These are phyloP conservation scores for Fusarium fujikuroi DNA, from an alignment of 2,329 filamentous ascomycete genomes.

Conservation along the genomic window DNA sequence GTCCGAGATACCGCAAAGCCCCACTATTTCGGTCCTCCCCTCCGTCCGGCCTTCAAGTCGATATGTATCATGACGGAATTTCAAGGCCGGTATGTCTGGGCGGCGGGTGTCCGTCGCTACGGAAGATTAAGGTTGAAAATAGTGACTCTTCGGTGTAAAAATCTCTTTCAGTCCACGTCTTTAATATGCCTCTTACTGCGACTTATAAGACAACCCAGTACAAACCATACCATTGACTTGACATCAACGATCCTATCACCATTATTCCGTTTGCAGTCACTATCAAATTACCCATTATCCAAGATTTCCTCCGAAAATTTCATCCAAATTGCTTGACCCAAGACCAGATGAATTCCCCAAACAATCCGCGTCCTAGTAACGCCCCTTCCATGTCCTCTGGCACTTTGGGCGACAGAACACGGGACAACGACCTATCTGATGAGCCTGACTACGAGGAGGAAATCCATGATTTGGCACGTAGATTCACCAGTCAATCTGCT, in stretches of 20 bases:
- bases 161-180: not conserved
- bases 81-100: not conserved
- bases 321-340: no score
- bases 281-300: fast-evolving
- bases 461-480: constrained; percentile 24
- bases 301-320: fast-evolving
- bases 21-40: constrained; percentile 4
- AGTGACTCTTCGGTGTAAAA: not conserved
- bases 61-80: not conserved
- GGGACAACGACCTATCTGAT: not conserved
- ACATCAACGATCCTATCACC: not conserved
- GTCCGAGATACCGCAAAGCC: constrained; percentile 10
- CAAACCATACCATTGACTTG: not conserved
- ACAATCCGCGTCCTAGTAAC: not conserved
- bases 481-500: constrained; percentile 19
- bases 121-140: not conserved
- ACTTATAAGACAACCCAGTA: not conserved
- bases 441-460: not conserved
- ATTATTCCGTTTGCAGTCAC: no score
- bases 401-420: not conserved
- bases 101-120: not conserved
- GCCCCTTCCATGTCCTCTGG: not conserved
- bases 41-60: not conserved
- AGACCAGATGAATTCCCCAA: not conserved
- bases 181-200: no score